phyloP scores from a whole-genome alignment of 192 early-diverging fungal genomes.

The Diversispora epigaea region DNA sequence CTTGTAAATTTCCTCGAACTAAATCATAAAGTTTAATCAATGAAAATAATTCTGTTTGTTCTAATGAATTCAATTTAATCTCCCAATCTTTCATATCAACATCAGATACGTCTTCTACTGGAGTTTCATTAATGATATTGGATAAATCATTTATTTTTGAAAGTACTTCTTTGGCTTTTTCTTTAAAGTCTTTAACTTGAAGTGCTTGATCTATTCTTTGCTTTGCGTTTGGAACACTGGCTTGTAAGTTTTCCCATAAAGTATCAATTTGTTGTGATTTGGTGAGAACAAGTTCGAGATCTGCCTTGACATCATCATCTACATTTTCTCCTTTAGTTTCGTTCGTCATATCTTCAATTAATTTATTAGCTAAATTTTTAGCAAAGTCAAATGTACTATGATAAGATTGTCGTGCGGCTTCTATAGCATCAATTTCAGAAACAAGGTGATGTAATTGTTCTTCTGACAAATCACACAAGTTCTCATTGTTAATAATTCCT shows the following conservation, averaged over 20 bases:
- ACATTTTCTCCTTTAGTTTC: slow-evolving; percentile 4
- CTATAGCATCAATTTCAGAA: slow-evolving; percentile 27
- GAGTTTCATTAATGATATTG: not conserved
- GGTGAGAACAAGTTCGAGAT: not conserved
- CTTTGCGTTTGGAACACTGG: not conserved
- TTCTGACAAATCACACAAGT: slow-evolving; percentile 19
- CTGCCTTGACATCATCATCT: slow-evolving; percentile 15
- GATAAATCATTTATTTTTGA: slow-evolving; percentile 11
- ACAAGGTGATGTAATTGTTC: slow-evolving; percentile 19
- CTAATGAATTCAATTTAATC: slow-evolving; percentile 24
- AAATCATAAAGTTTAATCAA: slow-evolving; percentile 22
- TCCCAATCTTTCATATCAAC: slow-evolving; percentile 29
- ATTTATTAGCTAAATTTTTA: slow-evolving; percentile 9
- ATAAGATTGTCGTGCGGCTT: slow-evolving; percentile 21
- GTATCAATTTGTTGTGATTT: slow-evolving; percentile 21
- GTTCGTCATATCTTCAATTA: slow-evolving; percentile 23
- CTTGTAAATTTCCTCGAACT: slow-evolving; percentile 19
- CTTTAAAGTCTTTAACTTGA: slow-evolving; percentile 25
- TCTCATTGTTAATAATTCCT: slow-evolving; percentile 13
- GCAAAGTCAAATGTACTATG: slow-evolving; percentile 9
- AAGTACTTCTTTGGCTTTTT: slow-evolving; percentile 21
- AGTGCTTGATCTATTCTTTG: slow-evolving; percentile 28
- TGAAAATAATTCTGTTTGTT: slow-evolving; percentile 24
- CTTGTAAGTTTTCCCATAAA: slow-evolving; percentile 20
- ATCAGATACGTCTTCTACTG: not conserved